Conservation (phyloP, 2,329 filamentous ascomycete species). For the Ascochyta lentis region DNA sequence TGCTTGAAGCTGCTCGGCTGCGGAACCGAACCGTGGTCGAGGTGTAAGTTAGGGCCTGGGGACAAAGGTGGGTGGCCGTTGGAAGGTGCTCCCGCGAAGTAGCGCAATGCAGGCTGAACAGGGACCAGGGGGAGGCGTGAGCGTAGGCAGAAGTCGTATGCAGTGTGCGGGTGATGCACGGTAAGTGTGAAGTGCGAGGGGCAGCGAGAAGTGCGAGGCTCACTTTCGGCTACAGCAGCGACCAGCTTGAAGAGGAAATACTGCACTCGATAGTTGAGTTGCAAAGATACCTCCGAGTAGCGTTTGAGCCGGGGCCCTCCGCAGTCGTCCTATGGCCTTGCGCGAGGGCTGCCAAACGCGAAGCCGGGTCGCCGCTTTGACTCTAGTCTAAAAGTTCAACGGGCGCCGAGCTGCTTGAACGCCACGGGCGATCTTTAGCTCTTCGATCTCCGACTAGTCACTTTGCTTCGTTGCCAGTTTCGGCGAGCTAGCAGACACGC, state of each 20-base stretch:
- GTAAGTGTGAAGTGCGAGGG: constrained; percentile 20
- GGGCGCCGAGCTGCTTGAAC: constrained; percentile 37
- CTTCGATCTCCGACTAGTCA: constrained; percentile 35
- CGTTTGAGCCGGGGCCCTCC: constrained; percentile 33
- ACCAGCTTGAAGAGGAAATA: constrained; percentile 23
- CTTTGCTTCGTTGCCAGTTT: constrained; percentile 31
- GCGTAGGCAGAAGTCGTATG: constrained; percentile 10
- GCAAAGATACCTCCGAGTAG: constrained; percentile 24
- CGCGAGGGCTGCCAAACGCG: constrained; percentile 24
- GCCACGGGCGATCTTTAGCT: constrained; percentile 32
- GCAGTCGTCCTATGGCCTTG: constrained; percentile 36
- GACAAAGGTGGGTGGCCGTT: constrained; percentile 25
- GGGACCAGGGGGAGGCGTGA: constrained; percentile 16
- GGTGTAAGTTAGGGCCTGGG: constrained; percentile 11
- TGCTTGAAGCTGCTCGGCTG: constrained; percentile 16
- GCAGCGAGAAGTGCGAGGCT: constrained; percentile 14
- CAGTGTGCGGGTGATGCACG: constrained; percentile 17
- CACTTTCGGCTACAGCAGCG: constrained; percentile 20
- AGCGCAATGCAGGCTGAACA: constrained; percentile 24
- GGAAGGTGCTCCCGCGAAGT: constrained; percentile 16
- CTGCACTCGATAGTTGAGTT: constrained; percentile 23
- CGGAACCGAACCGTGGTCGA: constrained; percentile 31
- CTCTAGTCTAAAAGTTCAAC: constrained; percentile 38
- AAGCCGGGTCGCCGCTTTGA: constrained; percentile 28
- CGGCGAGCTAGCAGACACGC: constrained; percentile 33